A percentile compares a stretch with the other conserved stretches of the same genome.
These are phyloP conservation scores for Narthecium ossifragum DNA, from an alignment of 106 monocot genomes.

Conservation along the genomic window DNA sequence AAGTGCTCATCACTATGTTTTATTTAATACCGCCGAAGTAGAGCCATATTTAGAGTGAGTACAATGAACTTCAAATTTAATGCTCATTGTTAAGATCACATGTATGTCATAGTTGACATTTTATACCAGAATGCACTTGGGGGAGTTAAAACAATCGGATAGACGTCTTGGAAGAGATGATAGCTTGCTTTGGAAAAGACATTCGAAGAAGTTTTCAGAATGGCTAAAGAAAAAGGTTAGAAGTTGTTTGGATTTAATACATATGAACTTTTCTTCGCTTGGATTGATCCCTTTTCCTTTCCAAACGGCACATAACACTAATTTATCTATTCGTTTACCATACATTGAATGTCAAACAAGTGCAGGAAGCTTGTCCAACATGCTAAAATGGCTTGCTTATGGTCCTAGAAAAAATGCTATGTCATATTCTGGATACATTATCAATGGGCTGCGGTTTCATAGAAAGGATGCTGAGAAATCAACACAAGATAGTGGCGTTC, in stretches of 20 bases:
- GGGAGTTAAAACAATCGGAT: neutral
- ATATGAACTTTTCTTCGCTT: no score
- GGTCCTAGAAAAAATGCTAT: no score
- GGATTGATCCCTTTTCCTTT: no score
- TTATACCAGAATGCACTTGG: neutral
- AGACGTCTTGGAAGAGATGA: neutral
- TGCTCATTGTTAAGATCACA: neutral
- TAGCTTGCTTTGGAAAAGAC: neutral
- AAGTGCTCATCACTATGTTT: no score
- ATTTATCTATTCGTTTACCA: neutral
- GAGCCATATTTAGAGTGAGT: no score
- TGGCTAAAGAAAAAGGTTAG: neutral
- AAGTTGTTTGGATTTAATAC: no score
- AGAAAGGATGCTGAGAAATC: neutral
- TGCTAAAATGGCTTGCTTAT: no score
- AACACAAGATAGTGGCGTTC: slow-evolving; percentile 1
- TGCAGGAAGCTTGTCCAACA: neutral
- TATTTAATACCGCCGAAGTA: no score
- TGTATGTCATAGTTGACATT: neutral
- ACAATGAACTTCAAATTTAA: no score
- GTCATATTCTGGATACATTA: neutral
- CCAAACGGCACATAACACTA: neutral
- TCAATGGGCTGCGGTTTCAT: neutral
- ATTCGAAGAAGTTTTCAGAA: neutral
- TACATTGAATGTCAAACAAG: neutral